Base-by-base conservation (phyloP, 176 grass and related monocot genomes). In the Dendrocalamus sinicus region DNA sequence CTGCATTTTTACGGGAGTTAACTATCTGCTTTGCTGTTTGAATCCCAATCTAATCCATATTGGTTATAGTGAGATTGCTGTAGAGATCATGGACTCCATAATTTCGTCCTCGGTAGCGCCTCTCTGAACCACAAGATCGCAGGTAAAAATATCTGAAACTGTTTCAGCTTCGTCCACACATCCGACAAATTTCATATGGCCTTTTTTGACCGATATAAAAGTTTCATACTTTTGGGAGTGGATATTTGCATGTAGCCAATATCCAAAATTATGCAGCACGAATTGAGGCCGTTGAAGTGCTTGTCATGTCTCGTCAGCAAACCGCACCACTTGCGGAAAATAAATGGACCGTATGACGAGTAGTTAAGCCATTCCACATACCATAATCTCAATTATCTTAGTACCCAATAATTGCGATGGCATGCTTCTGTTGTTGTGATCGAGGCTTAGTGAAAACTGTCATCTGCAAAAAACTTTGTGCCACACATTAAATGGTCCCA, bases 281-380 rank as follows among this genome's bases (percentile, higher is more conserved):
- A 77, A 39, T 74, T 64, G 58, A n/a, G 68, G 45, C 68, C 81
- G 24, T 74, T 50, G 13, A 47, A 28, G 75, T 80, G 11, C 48
- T 20, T 80, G 20, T 89, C 87, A 84, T 22, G 22, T 54, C 55
- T 84, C 37, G 9, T 67, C 24, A 79, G 46, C 75, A 65, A 50
- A 82, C 41, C 46, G 10, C 47, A 66, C 75, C 58, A 79, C 75
- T 58, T 48, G 75, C 1, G 4, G 11, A 51, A n/a, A n/a, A n/a
- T n/a, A n/a, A 72, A 72, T 41, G 53, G 30, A 16, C 39, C 48
- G 46, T 45, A 32, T 14, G 68, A 14, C 24, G 35, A 30, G 26
- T 6, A 35, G 3, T 35, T 54, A 68, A 67, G 23, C 53, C 40
- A 75, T 20, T 47, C 24, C 9, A 12, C 0, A 17, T 24, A 43